Percentiles rank a stretch among this genome's conserved stretches.
Evolutionary conservation across 495 filamentous ascomycete genomes (phyloP).

Genomic region (Achaetomiella virescens): DNA sequence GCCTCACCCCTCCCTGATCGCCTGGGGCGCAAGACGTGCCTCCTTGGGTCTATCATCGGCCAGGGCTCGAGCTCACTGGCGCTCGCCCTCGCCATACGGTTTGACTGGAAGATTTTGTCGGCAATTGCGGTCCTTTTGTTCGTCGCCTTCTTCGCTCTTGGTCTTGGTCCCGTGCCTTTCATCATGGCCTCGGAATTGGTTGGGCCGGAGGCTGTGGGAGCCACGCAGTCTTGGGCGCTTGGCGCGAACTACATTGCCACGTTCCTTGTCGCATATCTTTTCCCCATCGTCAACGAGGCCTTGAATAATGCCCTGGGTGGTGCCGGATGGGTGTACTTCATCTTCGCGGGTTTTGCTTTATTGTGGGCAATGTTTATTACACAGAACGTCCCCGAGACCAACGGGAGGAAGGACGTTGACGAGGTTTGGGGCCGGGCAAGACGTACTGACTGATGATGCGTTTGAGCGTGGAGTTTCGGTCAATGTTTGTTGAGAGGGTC

Average conservation of each 20-base stretch:
- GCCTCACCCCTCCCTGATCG: conserved; percentile 81
- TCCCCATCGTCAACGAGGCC: conserved; percentile 72
- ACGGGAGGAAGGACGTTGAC: conserved; percentile 69
- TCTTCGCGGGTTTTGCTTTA: conserved; percentile 70
- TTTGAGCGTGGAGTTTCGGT: neutral
- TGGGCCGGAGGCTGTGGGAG: conserved; percentile 78
- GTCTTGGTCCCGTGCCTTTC: conserved; percentile 89
- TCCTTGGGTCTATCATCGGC: conserved; percentile 71
- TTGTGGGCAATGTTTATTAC: conserved; percentile 61
- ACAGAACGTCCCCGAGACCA: conserved; percentile 74
- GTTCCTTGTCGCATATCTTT: conserved; percentile 87
- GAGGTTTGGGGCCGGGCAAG: conserved; percentile 79
- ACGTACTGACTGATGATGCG: conserved; percentile 39
- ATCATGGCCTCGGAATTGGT: conserved; percentile 88
- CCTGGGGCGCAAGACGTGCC: conserved; percentile 75
- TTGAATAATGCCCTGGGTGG: conserved; percentile 55
- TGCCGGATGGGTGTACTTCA: conserved; percentile 77
- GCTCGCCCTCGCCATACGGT: conserved; percentile 69
- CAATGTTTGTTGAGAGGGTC: neutral
- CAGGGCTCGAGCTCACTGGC: conserved; percentile 72
- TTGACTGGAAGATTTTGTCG: conserved; percentile 61
- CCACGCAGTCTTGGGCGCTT: conserved; percentile 76
- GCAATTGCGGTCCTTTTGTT: conserved; percentile 77
- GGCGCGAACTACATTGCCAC: conserved; percentile 88
- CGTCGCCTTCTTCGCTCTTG: conserved; percentile 83